Percentiles rank a stretch among this genome's conserved stretches.
These are phyloP conservation scores for Phaeotremella skinneri DNA, from an alignment of 768 basidiomycete species.

Conservation along the genomic window DNA sequence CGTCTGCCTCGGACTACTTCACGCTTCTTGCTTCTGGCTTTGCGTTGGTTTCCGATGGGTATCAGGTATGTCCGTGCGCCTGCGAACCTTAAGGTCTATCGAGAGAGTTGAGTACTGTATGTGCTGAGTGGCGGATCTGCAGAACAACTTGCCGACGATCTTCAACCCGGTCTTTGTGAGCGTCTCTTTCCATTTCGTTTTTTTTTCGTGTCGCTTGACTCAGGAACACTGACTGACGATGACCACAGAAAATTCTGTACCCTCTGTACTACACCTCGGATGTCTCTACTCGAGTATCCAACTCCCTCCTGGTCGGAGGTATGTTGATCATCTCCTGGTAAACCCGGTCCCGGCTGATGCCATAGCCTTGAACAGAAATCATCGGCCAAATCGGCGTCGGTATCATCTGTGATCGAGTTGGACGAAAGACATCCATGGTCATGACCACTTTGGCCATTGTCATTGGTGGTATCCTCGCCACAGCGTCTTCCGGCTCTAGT, in stretches of 20 bases:
- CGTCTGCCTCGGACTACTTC: constrained; percentile 33
- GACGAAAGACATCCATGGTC: constrained; percentile 73
- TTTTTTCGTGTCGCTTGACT: background rate
- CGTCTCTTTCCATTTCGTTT: background rate
- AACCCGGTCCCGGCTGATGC: no score
- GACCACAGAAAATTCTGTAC: constrained; percentile 63
- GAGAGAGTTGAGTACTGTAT: background rate
- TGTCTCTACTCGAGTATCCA: constrained; percentile 68
- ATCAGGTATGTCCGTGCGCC: constrained; percentile 17
- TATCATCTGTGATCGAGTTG: constrained; percentile 67
- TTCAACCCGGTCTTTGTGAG: constrained; percentile 38
- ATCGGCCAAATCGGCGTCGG: constrained; percentile 57
- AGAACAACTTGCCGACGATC: constrained; percentile 35
- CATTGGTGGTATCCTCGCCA: constrained; percentile 65
- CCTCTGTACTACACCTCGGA: constrained; percentile 62
- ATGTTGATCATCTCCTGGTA: constrained; percentile 51
- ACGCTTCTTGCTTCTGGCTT: constrained; percentile 35
- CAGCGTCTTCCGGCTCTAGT: constrained; percentile 66
- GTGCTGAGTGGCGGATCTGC: no score
- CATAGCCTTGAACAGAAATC: constrained; percentile 28
- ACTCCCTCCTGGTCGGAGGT: constrained; percentile 67
- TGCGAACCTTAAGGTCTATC: background rate
- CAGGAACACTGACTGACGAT: background rate
- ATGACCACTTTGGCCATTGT: constrained; percentile 68
- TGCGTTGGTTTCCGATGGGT: constrained; percentile 38